Percentiles rank a stretch among this genome's conserved stretches.
Evolutionary conservation across 148 eudicot genomes (phyloP).

Genomic region (Chenopodium suecicum): DNA sequence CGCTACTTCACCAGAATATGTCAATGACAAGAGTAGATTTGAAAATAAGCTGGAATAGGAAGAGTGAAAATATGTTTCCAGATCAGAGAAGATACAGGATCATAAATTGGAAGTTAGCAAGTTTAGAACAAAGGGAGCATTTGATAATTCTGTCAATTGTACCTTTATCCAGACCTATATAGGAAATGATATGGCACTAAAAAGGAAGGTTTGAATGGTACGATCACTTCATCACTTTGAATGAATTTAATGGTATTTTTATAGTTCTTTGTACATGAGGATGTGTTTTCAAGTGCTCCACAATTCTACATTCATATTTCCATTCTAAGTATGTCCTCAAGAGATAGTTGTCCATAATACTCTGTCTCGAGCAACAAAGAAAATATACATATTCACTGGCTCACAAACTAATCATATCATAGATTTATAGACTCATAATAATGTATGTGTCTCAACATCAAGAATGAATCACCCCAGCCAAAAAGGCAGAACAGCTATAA

Average conservation of each 20-base stretch:
- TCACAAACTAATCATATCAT: background rate
- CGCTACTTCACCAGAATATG: background rate
- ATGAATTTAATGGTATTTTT: background rate
- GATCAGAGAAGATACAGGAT: background rate
- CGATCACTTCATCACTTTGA: background rate
- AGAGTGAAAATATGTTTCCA: background rate
- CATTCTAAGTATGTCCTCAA: conserved; percentile 1
- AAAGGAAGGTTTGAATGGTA: background rate
- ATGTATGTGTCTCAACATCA: background rate
- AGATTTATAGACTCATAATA: background rate
- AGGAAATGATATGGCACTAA: background rate
- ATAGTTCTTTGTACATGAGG: background rate
- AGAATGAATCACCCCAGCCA: background rate
- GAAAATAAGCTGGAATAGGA: background rate
- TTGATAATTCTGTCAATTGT: background rate
- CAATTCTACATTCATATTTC: background rate
- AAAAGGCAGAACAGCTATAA: background rate
- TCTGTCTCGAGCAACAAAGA: background rate
- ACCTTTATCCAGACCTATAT: background rate
- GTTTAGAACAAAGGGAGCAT: background rate
- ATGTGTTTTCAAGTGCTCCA: background rate
- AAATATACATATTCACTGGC: background rate
- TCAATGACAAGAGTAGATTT: background rate
- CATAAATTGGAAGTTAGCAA: background rate
- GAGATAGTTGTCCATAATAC: background rate